Percentiles rank a stretch among this genome's conserved stretches.
Conservation (phyloP, 306 rosid genomes). For the Vicia villosa region DNA sequence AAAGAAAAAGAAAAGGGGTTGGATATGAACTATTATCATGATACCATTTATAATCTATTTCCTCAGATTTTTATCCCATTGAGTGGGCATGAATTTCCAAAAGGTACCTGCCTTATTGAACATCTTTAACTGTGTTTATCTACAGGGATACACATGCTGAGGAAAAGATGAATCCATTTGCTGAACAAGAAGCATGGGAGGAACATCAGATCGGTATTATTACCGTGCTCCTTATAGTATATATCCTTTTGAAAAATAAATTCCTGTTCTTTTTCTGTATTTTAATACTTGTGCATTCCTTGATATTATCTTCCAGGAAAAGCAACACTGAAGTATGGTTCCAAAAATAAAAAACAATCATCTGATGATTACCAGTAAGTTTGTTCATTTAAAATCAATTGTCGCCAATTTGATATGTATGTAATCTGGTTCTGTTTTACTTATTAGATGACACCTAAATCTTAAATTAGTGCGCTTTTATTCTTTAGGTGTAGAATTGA, state of each 20-base stretch:
- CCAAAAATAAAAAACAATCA: conserved; percentile 76
- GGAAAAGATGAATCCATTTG: conserved; percentile 87
- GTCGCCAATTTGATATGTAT: conserved; percentile 6
- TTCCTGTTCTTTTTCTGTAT: conserved; percentile 17
- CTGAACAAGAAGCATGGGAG: conserved; percentile 99
- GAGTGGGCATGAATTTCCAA: conserved; percentile 10
- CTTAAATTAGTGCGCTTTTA: neutral
- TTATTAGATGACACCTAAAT: conserved; percentile 25
- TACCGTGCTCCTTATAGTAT: neutral
- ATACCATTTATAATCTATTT: conserved; percentile 12
- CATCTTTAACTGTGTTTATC: conserved; percentile 23
- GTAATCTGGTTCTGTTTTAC: conserved; percentile 31
- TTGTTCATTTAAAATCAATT: conserved; percentile 22
- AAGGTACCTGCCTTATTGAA: conserved; percentile 25
- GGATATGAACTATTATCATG: neutral
- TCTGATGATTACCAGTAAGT: conserved; percentile 91
- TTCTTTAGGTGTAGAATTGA: conserved; percentile 18
- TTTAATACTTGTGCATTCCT: conserved; percentile 33
- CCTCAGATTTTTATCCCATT: conserved; percentile 21
- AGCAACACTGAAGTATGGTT: conserved; percentile 79
- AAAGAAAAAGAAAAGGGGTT: conserved; percentile 13
- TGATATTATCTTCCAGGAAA: conserved; percentile 59
- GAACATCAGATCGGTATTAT: conserved; percentile 89
- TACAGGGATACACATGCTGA: conserved; percentile 69
- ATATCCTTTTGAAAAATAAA: conserved; percentile 1